phyloP scores from a whole-genome alignment of 495 filamentous ascomycete genomes.

The Neurospora africana region DNA sequence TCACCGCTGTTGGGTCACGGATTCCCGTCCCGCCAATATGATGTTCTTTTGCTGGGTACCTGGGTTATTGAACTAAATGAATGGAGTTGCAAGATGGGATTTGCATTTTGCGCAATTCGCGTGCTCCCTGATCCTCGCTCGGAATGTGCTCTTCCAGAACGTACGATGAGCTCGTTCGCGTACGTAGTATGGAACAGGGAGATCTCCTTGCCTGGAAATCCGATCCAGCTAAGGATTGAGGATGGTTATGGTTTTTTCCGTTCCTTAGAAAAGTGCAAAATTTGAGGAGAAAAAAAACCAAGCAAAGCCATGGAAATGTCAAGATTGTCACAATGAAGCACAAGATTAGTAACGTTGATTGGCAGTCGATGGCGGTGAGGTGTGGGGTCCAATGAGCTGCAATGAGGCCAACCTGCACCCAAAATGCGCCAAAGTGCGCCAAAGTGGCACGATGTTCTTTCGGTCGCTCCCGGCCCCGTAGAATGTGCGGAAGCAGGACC shows the following conservation, averaged over 20 bases:
- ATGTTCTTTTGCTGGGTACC: neutral
- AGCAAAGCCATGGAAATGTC: neutral
- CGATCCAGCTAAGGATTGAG: neutral
- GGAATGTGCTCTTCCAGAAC: neutral
- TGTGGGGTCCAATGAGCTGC: neutral
- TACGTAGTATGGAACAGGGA: neutral
- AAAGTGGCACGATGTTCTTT: neutral
- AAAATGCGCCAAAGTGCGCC: neutral
- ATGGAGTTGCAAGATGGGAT: neutral
- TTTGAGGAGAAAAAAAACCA: neutral
- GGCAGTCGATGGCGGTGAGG: neutral
- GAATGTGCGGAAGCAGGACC: neutral
- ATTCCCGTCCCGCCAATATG: neutral
- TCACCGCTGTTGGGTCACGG: neutral
- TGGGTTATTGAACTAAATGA: neutral
- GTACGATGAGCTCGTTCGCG: neutral
- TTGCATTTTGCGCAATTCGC: neutral
- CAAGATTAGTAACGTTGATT: too few relatives aligned
- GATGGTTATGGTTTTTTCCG: neutral
- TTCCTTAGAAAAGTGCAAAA: neutral
- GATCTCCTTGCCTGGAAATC: neutral
- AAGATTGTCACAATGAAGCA: too few relatives aligned
- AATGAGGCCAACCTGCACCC: neutral
- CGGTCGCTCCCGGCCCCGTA: neutral
- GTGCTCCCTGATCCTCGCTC: neutral